Conservation (phyloP, 2,329 filamentous ascomycete genomes). For the Acrocalymma vagum region DNA sequence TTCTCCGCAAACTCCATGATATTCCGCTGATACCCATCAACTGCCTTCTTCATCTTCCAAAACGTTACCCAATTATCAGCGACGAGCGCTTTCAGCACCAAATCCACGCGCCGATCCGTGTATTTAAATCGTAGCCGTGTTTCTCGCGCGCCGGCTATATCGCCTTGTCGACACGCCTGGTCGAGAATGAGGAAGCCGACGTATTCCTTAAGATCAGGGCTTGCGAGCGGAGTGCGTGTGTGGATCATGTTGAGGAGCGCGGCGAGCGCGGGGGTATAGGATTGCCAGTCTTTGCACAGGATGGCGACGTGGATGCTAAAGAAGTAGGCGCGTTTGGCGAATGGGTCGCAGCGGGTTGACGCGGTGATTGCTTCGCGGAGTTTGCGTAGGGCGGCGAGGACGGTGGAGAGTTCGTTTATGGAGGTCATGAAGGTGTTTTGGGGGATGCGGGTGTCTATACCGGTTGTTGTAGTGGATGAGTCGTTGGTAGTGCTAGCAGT, state of each 20-base stretch:
- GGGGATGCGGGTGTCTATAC: slow-evolving; percentile 30
- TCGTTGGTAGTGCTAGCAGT: slow-evolving; percentile 6
- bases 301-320: slow-evolving; percentile 90
- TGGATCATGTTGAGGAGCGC: slow-evolving; percentile 80
- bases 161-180: slow-evolving; percentile 81
- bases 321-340: slow-evolving; percentile 88
- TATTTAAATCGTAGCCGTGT: slow-evolving; percentile 70
- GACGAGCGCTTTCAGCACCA: slow-evolving; percentile 73
- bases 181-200: slow-evolving; percentile 85
- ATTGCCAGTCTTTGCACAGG: slow-evolving; percentile 81
- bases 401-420: slow-evolving; percentile 69
- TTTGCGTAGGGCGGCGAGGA: slow-evolving; percentile 88
- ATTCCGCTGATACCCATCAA: slow-evolving; percentile 81
- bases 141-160: slow-evolving; percentile 77
- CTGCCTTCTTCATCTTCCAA: slow-evolving; percentile 72
- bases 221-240: slow-evolving; percentile 70
- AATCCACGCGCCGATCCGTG: slow-evolving; percentile 73
- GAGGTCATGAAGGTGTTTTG: slow-evolving; percentile 37
- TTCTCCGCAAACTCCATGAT: slow-evolving; percentile 84
- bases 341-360: slow-evolving; percentile 76
- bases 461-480: slow-evolving; percentile 8
- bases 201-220: slow-evolving; percentile 79
- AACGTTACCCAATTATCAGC: slow-evolving; percentile 86
- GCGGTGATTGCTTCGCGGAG: slow-evolving; percentile 89
- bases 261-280: slow-evolving; percentile 87